Evolutionary conservation across 108 stramenopile genomes (phyloP), one percentile per base, ranked within the genome.

Genomic region (Stephanodiscus triporus): DNA sequence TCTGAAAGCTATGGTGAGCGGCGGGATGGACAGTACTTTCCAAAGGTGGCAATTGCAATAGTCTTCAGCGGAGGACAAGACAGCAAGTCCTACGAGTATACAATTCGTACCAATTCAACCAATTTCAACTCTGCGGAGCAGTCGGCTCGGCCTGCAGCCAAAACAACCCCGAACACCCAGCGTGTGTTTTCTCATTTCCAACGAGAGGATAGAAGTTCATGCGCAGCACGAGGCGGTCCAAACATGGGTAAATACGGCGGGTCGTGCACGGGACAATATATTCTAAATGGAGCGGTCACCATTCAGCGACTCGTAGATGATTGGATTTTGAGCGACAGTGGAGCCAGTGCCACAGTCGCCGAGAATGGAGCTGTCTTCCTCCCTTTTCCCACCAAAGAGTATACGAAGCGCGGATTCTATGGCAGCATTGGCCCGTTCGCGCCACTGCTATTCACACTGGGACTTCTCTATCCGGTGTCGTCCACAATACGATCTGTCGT

Each of bases 251-350:
- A 70, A 36, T 51, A 70, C 23, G 37, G 58, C 26, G 66, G 63
- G 13, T 79, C 78, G 14, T 94, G 92, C 61, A 94, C 90, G 10
- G 87, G 86, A 17, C 84, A 88, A 55, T 94, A 94, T 56, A 72
- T 89, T 23, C 82, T 85, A 72, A 94, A 94, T 81, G 92, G 92
- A 11, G 84, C 86, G 3, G 59, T 94, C 14, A 78, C 87, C 1
- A 72, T 89, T 43, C 93, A 94, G 66, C 84, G 89, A 5, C 68
- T 94, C 66, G 78, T 91, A 13, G 77, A 82, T 73, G 93, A 94
- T 64, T 94, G 80, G 55, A 90, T 94, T 54, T 47, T 91, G 27
- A 68, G 71, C 23, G 77, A 82, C 43, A 67, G 86, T 19, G 84
- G 84, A 42, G 88, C 60, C 6, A 51, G 37, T 53, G 51, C 50